Base-by-base conservation (phyloP, 2,329 filamentous ascomycete genomes). In the Teratosphaeriaceae sp. region DNA sequence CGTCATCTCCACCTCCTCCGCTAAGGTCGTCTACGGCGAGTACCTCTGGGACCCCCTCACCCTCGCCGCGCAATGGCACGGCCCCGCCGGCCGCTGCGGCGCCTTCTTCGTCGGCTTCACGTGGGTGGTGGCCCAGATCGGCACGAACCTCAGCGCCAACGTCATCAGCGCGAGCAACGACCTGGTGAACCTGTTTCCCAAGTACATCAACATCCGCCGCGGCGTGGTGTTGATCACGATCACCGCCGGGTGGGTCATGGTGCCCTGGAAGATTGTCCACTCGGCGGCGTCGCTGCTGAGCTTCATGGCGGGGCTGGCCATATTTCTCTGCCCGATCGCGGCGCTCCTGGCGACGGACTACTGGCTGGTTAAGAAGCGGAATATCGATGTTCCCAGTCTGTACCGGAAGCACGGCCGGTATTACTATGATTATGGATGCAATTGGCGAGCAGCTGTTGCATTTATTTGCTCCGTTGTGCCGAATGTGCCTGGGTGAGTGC, bases 291-390 rank as follows among this genome's bases (percentile, higher is more conserved):
- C 73, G 1, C 78, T 84, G 50, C 62, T 82, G 23, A 57, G 47
- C 8, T 61, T 61, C 50, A 82, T 86, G 73, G 70, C 73, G 33
- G 80, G 79, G 0, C 80, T 82, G 57, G 73, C 75, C 1, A 71
- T 84, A 29, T 84, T 85, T 62, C 65, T 84, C 0, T 79, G 76
- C 6, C 79, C 80, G 0, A 79, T 84, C 45, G 76, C 77, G 0
- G 73, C 73, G 1, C 77, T 83, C 48, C 73, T 55, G 12, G 52
- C 49, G 0, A 69, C 70, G 11, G 79, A 83, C 50, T 82, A 75
- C 54, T 82, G 77, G 75, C 54, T 79, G 33, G 60, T 82, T 6
- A 74, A 56, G 49, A 47, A 44, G 33, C 43, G 46, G 8, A 43
- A 51, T n/a, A 30, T 75, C 53, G 71, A 73, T 58, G 70, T 66